Percentiles rank a stretch among this genome's conserved stretches.
Conservation (phyloP, 139 green algal genomes). For the Tetraselmis striata region DNA sequence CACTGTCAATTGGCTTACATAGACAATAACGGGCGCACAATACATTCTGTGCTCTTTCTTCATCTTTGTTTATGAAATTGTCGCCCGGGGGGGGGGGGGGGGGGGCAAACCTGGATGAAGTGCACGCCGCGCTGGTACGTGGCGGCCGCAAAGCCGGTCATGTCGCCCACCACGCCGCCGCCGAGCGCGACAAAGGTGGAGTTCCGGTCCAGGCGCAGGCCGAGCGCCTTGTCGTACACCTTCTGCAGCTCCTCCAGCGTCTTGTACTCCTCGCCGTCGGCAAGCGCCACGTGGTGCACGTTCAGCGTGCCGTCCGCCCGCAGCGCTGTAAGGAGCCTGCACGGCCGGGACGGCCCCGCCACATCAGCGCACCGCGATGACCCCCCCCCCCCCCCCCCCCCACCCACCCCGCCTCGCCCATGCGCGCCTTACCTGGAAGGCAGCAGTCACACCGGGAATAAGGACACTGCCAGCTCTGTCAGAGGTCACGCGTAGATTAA, state of each 20-base stretch:
- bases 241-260: slow-evolving; percentile 69
- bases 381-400: too few species aligned
- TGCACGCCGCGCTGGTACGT: slow-evolving; percentile 93
- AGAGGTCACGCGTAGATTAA: too few species aligned
- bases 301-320: slow-evolving; percentile 41
- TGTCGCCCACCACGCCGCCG: slow-evolving; percentile 96
- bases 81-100: not conserved
- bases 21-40: too few species aligned
- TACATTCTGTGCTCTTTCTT: too few species aligned
- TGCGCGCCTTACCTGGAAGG: too few species aligned
- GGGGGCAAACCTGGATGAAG: too few species aligned
- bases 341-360: too few species aligned
- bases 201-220: slow-evolving; percentile 73
- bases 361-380: too few species aligned
- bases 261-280: slow-evolving; percentile 95
- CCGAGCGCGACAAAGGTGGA: slow-evolving; percentile 93
- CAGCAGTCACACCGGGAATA: too few species aligned
- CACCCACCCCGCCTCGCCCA: too few species aligned
- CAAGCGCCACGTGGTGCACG: slow-evolving; percentile 79
- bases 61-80: not conserved
- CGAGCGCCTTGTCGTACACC: slow-evolving; percentile 70
- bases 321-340: slow-evolving; percentile 36
- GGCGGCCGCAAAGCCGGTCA: slow-evolving; percentile 94
- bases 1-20: too few species aligned
- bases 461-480: too few species aligned